These are phyloP conservation scores for Parastagonospora avenae DNA, from an alignment of 2,329 filamentous ascomycete species.

Conservation along the genomic window DNA sequence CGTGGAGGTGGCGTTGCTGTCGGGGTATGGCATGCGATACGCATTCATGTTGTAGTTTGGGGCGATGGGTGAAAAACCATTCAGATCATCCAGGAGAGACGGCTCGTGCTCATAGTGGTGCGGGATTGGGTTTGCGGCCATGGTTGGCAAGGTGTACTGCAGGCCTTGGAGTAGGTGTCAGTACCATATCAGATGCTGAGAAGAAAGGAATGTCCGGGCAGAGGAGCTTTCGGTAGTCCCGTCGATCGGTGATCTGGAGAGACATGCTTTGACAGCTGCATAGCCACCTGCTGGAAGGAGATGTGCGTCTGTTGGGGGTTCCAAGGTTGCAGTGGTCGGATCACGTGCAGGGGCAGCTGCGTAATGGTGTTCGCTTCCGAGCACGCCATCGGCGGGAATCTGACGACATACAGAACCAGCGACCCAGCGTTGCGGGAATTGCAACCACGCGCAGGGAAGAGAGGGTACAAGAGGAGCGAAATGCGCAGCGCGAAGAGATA, in stretches of 20 bases:
- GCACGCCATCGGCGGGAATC: constrained; percentile 24
- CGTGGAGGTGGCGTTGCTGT: constrained; percentile 38
- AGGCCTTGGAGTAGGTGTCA: constrained; percentile 35
- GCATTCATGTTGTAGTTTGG: constrained; percentile 29
- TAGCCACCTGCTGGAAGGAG: constrained; percentile 19
- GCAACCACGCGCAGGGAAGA: constrained; percentile 13
- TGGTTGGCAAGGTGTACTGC: constrained; percentile 33
- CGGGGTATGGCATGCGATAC: constrained; percentile 39
- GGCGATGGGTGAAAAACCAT: constrained; percentile 34
- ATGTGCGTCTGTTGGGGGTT: background rate
- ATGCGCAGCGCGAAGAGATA: constrained; percentile 2
- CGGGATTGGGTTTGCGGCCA: constrained; percentile 32
- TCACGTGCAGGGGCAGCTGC: constrained; percentile 9
- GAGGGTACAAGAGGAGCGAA: constrained; percentile 6
- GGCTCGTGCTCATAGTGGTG: constrained; percentile 31
- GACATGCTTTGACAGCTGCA: constrained; percentile 9
- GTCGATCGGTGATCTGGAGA: background rate
- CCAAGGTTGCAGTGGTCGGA: background rate
- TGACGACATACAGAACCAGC: constrained; percentile 29
- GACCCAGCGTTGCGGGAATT: constrained; percentile 15
- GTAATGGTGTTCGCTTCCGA: constrained; percentile 2
- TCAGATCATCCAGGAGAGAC: constrained; percentile 37
- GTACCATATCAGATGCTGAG: constrained; percentile 12
- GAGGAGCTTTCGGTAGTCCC: background rate
- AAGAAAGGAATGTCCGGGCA: background rate